Conservation (phyloP, 345 rosid species). For the Zanthoxylum bungeanum region DNA sequence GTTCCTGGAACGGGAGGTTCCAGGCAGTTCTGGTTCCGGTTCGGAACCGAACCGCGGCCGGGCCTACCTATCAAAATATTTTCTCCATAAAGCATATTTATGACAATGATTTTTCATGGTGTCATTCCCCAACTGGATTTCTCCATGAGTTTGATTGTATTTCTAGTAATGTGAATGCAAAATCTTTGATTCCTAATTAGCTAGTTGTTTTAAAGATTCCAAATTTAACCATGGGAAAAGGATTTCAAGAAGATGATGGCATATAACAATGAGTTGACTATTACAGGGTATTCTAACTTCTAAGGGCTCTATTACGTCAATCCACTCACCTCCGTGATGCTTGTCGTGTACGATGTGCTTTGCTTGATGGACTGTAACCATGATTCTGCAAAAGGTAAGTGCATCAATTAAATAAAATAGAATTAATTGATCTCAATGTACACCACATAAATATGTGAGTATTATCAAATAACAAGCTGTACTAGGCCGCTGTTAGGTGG, state of each 20-base stretch:
- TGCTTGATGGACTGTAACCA: constrained; percentile 40
- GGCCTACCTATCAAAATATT: too few species aligned
- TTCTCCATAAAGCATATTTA: not conserved
- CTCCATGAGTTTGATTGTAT: not conserved
- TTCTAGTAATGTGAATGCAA: not conserved
- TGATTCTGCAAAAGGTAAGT: constrained; percentile 38
- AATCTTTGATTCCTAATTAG: not conserved
- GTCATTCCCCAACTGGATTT: not conserved
- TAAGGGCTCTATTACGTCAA: too few species aligned
- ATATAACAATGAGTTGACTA: not conserved
- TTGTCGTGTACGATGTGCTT: constrained; percentile 51
- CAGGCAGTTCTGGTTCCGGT: too few species aligned
- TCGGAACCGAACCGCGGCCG: too few species aligned
- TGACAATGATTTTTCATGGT: not conserved
- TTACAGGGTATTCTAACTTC: too few species aligned
- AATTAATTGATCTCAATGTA: not conserved
- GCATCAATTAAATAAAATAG: not conserved
- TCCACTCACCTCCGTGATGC: constrained; percentile 53
- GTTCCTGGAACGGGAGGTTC: too few species aligned
- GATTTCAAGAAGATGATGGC: not conserved
- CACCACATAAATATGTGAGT: too few species aligned
- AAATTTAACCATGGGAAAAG: not conserved
- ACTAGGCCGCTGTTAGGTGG: not conserved
- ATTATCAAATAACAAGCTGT: not conserved
- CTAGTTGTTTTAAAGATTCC: too few species aligned